phyloP scores from a whole-genome alignment of 495 filamentous ascomycete species.

The Lentithecium fluviatile region DNA sequence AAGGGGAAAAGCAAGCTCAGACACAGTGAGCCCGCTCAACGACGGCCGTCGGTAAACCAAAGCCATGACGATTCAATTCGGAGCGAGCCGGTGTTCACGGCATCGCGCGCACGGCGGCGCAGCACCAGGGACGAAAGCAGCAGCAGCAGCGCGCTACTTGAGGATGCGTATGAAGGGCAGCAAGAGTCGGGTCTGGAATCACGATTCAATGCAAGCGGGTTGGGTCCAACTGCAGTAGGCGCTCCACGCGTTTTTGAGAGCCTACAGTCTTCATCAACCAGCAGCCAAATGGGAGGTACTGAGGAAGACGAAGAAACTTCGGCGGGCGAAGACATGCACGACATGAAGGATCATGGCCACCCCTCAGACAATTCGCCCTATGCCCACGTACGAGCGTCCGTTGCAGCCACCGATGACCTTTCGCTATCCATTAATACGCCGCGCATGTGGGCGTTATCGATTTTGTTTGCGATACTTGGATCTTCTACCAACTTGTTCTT shows the following conservation, averaged over 20 bases:
- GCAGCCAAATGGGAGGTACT: conserved; percentile 15
- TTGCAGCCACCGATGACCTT: conserved; percentile 69
- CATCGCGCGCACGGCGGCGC: conserved; percentile 17
- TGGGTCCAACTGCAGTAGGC: conserved; percentile 2
- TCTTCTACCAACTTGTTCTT: conserved; percentile 84
- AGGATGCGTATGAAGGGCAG: conserved; percentile 23
- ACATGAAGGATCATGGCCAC: conserved; percentile 13
- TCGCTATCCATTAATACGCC: conserved; percentile 78
- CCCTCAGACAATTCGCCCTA: conserved; percentile 36
- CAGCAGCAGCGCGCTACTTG: conserved; percentile 8
- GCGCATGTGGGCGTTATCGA: conserved; percentile 79
- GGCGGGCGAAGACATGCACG: conserved; percentile 22
- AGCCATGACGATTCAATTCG: conserved; percentile 8
- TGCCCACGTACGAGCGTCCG: conserved; percentile 66
- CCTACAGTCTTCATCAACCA: conserved; percentile 27
- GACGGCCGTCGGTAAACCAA: background rate
- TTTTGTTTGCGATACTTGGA: conserved; percentile 74
- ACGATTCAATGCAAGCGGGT: conserved; percentile 20
- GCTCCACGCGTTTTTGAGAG: conserved; percentile 21
- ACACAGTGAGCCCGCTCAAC: conserved; percentile 23
- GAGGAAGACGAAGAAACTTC: conserved; percentile 18
- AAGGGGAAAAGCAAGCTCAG: conserved; percentile 36
- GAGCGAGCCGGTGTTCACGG: conserved; percentile 18
- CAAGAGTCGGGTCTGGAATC: conserved; percentile 29
- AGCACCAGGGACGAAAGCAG: conserved; percentile 7